Evolutionary conservation across 176 grass and related monocot genomes (phyloP).

Genomic region (Raddia distichophylla): DNA sequence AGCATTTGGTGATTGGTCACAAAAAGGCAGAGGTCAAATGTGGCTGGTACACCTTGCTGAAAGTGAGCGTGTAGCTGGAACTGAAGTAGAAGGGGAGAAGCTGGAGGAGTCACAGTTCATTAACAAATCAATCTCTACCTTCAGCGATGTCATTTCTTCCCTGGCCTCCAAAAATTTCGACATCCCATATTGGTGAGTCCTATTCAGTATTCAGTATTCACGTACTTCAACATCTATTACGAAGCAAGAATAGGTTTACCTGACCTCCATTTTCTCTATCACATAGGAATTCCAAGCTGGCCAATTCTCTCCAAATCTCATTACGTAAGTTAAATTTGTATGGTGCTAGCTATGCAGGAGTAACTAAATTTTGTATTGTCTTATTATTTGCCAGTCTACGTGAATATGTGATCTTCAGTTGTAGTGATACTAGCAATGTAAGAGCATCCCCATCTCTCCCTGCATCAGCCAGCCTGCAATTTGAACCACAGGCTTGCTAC

Average conservation of each 20-base stretch:
- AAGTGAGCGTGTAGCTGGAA: constrained; percentile 77
- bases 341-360: not conserved
- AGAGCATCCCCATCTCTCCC: too few species aligned
- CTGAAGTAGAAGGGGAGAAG: constrained; percentile 89
- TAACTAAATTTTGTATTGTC: too few species aligned
- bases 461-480: too few species aligned
- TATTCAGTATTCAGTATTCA: too few species aligned
- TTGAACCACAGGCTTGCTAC: too few species aligned
- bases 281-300: constrained; percentile 95
- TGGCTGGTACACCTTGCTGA: constrained; percentile 95
- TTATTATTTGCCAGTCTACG: too few species aligned
- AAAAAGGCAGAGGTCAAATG: constrained; percentile 61
- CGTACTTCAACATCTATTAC: constrained; percentile 55
- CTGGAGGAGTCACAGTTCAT: constrained; percentile 72
- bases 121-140: too few species aligned
- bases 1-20: constrained; percentile 65
- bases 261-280: constrained; percentile 66
- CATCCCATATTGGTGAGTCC: too few species aligned
- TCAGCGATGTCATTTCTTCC: too few species aligned
- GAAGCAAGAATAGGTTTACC: constrained; percentile 36
- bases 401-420: too few species aligned
- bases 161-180: too few species aligned
- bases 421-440: too few species aligned
- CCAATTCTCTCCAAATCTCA: constrained; percentile 91
- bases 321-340: constrained; percentile 53